Conservation (phyloP, 768 basidiomycete genomes). For the Porphyrellus cyaneotinctus region DNA sequence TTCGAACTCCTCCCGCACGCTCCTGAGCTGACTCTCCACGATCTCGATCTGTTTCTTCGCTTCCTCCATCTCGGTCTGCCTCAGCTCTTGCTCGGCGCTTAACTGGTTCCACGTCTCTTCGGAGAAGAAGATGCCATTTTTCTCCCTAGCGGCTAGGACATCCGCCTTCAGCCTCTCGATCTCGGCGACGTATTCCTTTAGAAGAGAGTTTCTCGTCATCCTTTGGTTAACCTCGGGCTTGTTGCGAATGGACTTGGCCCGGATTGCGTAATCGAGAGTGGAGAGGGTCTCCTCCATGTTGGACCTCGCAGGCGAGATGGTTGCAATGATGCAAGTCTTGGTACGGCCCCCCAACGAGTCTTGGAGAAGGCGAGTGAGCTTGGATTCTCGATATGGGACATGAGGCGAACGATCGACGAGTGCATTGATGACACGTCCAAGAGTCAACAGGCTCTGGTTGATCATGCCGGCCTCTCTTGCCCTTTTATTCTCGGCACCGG, state of each 20-base stretch:
- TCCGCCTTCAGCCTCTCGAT: slow-evolving; percentile 92
- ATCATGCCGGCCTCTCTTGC: slow-evolving; percentile 99
- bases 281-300: slow-evolving; percentile 98
- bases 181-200: slow-evolving; percentile 92
- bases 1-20: slow-evolving; percentile 86
- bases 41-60: slow-evolving; percentile 79
- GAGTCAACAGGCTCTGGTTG: slow-evolving; percentile 94
- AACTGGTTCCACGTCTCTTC: slow-evolving; percentile 89
- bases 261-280: slow-evolving; percentile 93
- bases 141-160: slow-evolving; percentile 85
- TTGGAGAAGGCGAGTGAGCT: slow-evolving; percentile 94
- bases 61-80: slow-evolving; percentile 75
- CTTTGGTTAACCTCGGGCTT: slow-evolving; percentile 94
- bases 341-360: slow-evolving; percentile 98
- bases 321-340: slow-evolving; percentile 97
- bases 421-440: slow-evolving; percentile 94
- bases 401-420: slow-evolving; percentile 89
- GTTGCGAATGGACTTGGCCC: slow-evolving; percentile 93
- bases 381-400: slow-evolving; percentile 96
- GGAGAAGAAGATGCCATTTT: slow-evolving; percentile 93
- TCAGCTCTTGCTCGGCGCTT: slow-evolving; percentile 68
- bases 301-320: slow-evolving; percentile 87
- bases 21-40: slow-evolving; percentile 75
- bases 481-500: slow-evolving; percentile 91
- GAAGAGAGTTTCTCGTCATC: slow-evolving; percentile 84